Base-by-base conservation (phyloP, 257 asterid genomes). In the Phtheirospermum japonicum region DNA sequence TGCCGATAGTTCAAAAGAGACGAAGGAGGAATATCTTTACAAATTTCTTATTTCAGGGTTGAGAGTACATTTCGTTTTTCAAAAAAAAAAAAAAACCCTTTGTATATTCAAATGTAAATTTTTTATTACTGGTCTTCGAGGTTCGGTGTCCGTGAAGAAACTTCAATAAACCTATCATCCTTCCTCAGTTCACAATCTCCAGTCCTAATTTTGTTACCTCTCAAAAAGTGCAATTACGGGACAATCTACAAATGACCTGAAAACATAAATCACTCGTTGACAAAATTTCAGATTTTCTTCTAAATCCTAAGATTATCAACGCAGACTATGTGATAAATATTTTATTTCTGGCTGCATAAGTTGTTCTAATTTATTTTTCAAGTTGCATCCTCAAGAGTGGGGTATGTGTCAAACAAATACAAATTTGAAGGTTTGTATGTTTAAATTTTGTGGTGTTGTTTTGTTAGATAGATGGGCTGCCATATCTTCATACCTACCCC, bases 41-140 rank as follows among this genome's bases (percentile, higher is more conserved):
- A 77, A 75, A 46, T 67, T 80, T 67, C 63, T 77, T 64, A 70
- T 80, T 59, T 55, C 86, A 58, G 61, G 59, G 59, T 83, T 80
- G 12, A 58, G 80, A 48, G 2, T 23, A 3, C 30, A 4, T 16
- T 32, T 66, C 9, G 31, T 18, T 0, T 3, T 32, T 59, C 49
- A 1, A n/a, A n/a, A n/a, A n/a, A n/a, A n/a, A n/a, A n/a, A n/a
- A n/a, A n/a, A n/a, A n/a, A n/a, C n/a, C n/a, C 28, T 1, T 1
- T 23, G 1, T 23, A 23, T 23, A 23, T 23, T 23, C 28, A 1
- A 23, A 23, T 23, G 1, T 3, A 1, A 3, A 1, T 23, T 52
- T 49, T 34, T 65, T 59, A 28, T 70, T 26, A 10, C 55, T 81
- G 86, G 16, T 66, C 77, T 37, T 68, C 83, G 0, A 72, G 70